Conservation (phyloP, 2,329 filamentous ascomycete species). For the Sporothrix phasma region DNA sequence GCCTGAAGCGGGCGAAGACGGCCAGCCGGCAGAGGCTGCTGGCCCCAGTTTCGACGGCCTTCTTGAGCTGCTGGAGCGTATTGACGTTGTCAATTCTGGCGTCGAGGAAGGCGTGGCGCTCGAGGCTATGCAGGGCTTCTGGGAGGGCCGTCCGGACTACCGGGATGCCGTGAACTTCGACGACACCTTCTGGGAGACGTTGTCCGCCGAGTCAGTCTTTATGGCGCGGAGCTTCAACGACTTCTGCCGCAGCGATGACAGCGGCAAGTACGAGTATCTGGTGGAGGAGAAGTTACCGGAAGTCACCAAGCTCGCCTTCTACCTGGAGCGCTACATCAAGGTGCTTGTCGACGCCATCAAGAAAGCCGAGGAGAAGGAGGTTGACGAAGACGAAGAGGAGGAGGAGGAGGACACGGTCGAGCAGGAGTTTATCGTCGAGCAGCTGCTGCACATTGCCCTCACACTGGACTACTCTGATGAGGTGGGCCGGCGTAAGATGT, state of each 20-base stretch:
- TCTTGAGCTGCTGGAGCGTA: slow-evolving; percentile 82
- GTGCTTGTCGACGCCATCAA: slow-evolving; percentile 56
- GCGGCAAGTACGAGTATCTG: slow-evolving; percentile 63
- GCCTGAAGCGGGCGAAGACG: slow-evolving; percentile 45
- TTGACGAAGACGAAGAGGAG: slow-evolving; percentile 51
- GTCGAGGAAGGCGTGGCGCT: slow-evolving; percentile 82
- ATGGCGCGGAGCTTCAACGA: slow-evolving; percentile 89
- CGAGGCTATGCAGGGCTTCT: slow-evolving; percentile 92
- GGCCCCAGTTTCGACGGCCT: slow-evolving; percentile 71
- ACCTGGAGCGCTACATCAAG: slow-evolving; percentile 69
- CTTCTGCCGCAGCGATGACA: slow-evolving; percentile 67
- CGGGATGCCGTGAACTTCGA: slow-evolving; percentile 61
- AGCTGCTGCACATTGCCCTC: slow-evolving; percentile 82
- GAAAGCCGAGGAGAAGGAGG: slow-evolving; percentile 43
- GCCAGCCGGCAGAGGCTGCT: slow-evolving; percentile 45
- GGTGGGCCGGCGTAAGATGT: slow-evolving; percentile 92
- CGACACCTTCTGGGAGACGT: slow-evolving; percentile 68
- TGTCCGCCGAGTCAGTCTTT: slow-evolving; percentile 80
- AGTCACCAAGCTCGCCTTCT: slow-evolving; percentile 82
- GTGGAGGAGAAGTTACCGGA: slow-evolving; percentile 92
- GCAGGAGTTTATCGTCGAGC: slow-evolving; percentile 91
- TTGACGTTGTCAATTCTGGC: slow-evolving; percentile 85
- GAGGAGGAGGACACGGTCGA: slow-evolving; percentile 80
- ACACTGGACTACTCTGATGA: slow-evolving; percentile 97
- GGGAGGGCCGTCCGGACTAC: slow-evolving; percentile 83